Conservation (phyloP, 2,329 filamentous ascomycete genomes). For the Diaporthe humulicola region DNA sequence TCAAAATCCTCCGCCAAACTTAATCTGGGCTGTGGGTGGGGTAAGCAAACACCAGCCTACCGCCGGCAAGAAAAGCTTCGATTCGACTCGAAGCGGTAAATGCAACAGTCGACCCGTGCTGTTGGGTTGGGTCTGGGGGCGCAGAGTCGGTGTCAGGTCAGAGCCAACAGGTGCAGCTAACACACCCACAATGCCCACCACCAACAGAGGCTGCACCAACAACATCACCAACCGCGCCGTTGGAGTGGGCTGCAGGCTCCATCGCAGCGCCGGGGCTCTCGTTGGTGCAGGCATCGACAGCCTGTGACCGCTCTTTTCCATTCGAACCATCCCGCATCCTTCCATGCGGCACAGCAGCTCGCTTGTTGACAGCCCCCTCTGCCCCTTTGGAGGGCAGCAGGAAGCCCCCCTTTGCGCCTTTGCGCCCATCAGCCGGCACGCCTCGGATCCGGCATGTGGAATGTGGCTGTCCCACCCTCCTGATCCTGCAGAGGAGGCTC, state of each 20-base stretch:
- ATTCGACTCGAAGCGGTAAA: not conserved
- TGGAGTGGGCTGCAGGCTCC: not conserved
- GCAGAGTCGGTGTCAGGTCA: not conserved
- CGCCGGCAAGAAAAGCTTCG: not conserved
- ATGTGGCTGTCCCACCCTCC: slow-evolving; percentile 1
- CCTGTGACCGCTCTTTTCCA: slow-evolving; percentile 38
- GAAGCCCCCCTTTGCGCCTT: not conserved
- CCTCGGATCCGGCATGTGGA: not conserved
- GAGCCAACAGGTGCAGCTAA: not conserved
- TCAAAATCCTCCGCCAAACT: slow-evolving; percentile 25
- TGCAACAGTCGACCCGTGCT: slow-evolving; percentile 6
- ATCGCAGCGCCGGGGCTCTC: not conserved
- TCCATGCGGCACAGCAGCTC: slow-evolving; percentile 17
- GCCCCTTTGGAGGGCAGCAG: not conserved
- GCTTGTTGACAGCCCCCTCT: not conserved
- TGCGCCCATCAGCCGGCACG: slow-evolving; percentile 18
- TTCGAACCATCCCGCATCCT: slow-evolving; percentile 23
- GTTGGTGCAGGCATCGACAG: slow-evolving; percentile 17
- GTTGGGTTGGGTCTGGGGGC: too few relatives aligned
- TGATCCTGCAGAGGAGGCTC: not conserved
- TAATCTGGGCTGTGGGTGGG: not conserved
- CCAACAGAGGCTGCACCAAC: too few relatives aligned
- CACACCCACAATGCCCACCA: too few relatives aligned
- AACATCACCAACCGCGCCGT: not conserved
- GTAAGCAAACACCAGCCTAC: not conserved